These are phyloP conservation scores for Ilex paraguariensis DNA, from an alignment of 305 asterid species.

Conservation along the genomic window DNA sequence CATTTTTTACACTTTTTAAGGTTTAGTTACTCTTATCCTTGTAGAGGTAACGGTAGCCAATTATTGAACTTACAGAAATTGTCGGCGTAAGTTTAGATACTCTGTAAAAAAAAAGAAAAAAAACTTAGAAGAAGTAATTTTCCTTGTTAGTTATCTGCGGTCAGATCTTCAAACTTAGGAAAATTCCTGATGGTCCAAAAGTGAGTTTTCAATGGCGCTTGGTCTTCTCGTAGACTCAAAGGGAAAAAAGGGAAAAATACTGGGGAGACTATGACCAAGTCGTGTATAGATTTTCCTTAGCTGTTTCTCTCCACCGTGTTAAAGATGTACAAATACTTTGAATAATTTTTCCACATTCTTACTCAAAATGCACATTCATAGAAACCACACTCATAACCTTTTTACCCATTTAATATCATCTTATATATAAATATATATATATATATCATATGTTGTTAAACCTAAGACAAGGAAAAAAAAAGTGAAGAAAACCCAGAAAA, in stretches of 20 bases:
- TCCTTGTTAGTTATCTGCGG: background rate
- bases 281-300: constrained; percentile 11
- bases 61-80: no score
- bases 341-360: constrained; percentile 17
- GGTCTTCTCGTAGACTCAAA: constrained; percentile 57
- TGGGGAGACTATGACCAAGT: constrained; percentile 37
- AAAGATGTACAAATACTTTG: constrained; percentile 29
- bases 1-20: no score
- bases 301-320: constrained; percentile 23
- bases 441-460: background rate
- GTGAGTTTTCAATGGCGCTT: constrained; percentile 44
- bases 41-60: no score
- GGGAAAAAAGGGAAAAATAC: constrained; percentile 10
- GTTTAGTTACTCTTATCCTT: no score
- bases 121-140: background rate
- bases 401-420: background rate
- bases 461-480: no score
- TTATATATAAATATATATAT: no score
- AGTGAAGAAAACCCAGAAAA: no score
- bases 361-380: constrained; percentile 29
- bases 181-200: constrained; percentile 40
- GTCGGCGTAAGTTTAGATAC: no score
- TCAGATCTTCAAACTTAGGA: constrained; percentile 38
- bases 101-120: no score
- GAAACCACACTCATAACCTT: constrained; percentile 21